Conservation (phyloP, 2,329 filamentous ascomycete species). For the Helicocarpus griseus region DNA sequence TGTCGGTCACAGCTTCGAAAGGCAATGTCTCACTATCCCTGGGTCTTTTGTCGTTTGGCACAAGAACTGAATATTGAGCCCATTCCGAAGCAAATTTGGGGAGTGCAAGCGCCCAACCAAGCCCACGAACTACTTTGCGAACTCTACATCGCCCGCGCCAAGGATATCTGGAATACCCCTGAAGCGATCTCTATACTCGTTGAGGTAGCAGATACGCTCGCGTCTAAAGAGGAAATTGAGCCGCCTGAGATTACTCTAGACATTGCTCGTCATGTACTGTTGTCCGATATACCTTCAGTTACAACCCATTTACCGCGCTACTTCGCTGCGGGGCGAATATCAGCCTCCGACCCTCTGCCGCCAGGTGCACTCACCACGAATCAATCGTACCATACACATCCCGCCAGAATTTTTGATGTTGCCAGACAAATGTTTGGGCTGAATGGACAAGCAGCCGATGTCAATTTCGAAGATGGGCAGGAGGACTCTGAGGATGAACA, state of each 20-base stretch:
- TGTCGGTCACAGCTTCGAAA: constrained; percentile 55
- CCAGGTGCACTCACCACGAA: constrained; percentile 39
- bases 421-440: constrained; percentile 1
- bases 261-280: constrained; percentile 65
- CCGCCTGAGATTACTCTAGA: constrained; percentile 40
- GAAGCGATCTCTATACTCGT: constrained; percentile 60
- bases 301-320: constrained; percentile 58
- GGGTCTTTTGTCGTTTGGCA: constrained; percentile 73
- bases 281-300: constrained; percentile 64
- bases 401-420: neutral
- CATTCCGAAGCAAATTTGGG: constrained; percentile 75
- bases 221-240: constrained; percentile 36
- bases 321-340: constrained; percentile 56
- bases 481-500: neutral
- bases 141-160: constrained; percentile 65
- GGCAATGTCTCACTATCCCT: constrained; percentile 67
- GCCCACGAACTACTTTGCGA: constrained; percentile 61
- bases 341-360: constrained; percentile 74
- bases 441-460: neutral
- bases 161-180: constrained; percentile 77
- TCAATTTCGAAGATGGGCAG: neutral
- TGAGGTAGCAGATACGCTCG: constrained; percentile 53
- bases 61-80: constrained; percentile 67
- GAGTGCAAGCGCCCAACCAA: constrained; percentile 55
- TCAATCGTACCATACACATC: neutral